Evolutionary conservation across 179 eudicot genomes (phyloP).

Genomic region (Beta macrorhiza): DNA sequence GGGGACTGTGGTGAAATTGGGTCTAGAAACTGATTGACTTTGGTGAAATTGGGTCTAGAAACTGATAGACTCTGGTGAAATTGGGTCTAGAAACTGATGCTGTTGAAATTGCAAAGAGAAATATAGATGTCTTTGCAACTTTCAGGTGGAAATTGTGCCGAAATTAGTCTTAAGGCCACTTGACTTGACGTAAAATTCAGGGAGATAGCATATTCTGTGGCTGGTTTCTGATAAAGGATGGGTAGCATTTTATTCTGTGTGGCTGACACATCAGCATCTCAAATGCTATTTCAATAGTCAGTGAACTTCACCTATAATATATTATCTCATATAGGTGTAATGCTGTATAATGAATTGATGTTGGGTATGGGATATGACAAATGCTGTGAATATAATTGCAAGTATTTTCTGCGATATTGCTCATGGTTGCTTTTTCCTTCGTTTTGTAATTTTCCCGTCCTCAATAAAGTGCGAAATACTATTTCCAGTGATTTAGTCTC

Average conservation of each 20-base stretch:
- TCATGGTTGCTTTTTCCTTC: not conserved
- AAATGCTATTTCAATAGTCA: not conserved
- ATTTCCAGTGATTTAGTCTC: not conserved
- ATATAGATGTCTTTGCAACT: not conserved
- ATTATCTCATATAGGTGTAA: not conserved
- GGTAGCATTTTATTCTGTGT: not conserved
- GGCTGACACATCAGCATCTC: not conserved
- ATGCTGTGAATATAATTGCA: not conserved
- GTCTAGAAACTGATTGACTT: too few species aligned
- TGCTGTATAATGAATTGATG: not conserved
- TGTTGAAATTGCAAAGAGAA: not conserved
- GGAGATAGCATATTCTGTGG: not conserved
- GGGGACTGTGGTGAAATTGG: too few species aligned
- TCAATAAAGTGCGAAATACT: not conserved
- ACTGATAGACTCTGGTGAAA: not conserved
- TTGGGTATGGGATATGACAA: not conserved
- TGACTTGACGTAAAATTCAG: not conserved
- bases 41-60: too few species aligned
- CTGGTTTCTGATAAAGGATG: not conserved
- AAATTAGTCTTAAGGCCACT: not conserved
- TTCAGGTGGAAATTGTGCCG: not conserved
- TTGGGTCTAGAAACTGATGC: not conserved
- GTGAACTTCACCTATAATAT: not conserved
- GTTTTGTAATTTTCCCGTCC: not conserved
- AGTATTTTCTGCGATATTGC: not conserved